Evolutionary conservation across 345 rosid genomes (phyloP), one percentile per base, ranked within the genome.

Genomic region (Streptanthus diversifolius): DNA sequence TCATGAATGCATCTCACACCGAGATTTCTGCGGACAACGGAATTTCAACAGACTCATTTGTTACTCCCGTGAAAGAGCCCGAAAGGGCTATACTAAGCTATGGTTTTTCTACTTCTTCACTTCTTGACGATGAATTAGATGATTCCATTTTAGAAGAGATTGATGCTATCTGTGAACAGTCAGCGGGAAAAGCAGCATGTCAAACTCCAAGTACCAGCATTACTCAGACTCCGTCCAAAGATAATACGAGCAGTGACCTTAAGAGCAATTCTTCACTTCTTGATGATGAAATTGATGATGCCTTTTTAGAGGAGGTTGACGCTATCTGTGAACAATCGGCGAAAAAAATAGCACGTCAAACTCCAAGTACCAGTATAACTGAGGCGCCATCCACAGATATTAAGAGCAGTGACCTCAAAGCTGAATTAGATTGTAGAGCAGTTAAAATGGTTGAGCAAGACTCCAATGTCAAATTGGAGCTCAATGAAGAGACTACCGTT

Each of bases 91-190:
- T 66, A 65, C 72, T 61, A 12, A 78, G 77, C 79, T 77, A 71
- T 59, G 60, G 25, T 22, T 74, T 76, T 61, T 70, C 79, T 6
- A 65, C 55, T 59, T 71, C 83, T 73, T 83, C 83, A 77, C 64
- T 86, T 75, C 81, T 88, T 63, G 97, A 87, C 57, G 96, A 90
- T 57, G 96, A 90, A 72, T 74, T 89, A 61, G 92, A 91, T 73
- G 90, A 88, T 19, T 83, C 87, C 18, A n/a, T 89, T 37, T 68
- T 88, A 73, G 77, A 80, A 72, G 92, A 89, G 82, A 89, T 93
- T 33, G 97, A 90, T 63, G 82, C 79, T 19, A 75, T 92, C 51
- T 85, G 84, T 32, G 84, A 84, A 67, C 84, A 77, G 63, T 85
- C 93, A 55, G 78, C 80, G 48, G 81, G 70, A 24, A 85, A 77